Evolutionary conservation across 108 stramenopile genomes (phyloP).

Genomic region (Seminavis robusta): DNA sequence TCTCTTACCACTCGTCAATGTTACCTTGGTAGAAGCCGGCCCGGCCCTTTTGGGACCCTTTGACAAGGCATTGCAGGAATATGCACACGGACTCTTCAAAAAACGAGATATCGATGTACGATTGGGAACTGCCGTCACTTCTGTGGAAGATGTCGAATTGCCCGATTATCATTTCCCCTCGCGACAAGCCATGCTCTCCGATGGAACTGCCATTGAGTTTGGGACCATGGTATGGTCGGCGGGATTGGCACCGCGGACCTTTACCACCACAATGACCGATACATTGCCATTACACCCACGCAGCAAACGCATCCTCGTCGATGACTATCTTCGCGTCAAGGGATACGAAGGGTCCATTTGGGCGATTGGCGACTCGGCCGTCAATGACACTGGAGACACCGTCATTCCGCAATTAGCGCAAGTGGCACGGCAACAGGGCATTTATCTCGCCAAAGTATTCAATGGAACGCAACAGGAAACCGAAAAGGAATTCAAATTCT

Average conservation of each 20-base stretch:
- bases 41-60: constrained; percentile 90
- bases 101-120: constrained; percentile 75
- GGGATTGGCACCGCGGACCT: constrained; percentile 63
- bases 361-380: constrained; percentile 93
- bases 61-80: constrained; percentile 72
- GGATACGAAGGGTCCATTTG: constrained; percentile 82
- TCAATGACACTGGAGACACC: constrained; percentile 17
- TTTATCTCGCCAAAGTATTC: constrained; percentile 63
- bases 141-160: constrained; percentile 19
- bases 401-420: constrained; percentile 90
- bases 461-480: constrained; percentile 36
- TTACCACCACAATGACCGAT: constrained; percentile 9
- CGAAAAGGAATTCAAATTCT: constrained; percentile 67
- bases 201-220: constrained; percentile 76
- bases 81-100: constrained; percentile 59
- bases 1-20: constrained; percentile 59
- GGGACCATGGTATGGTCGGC: constrained; percentile 94
- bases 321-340: constrained; percentile 85
- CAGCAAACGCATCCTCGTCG: constrained; percentile 73
- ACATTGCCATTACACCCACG: constrained; percentile 9
- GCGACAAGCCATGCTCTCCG: constrained; percentile 64
- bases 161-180: constrained; percentile 28
- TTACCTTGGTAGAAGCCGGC: constrained; percentile 92
- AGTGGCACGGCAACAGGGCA: constrained; percentile 86
- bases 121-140: constrained; percentile 69